Evolutionary conservation across 2,329 filamentous ascomycete species (phyloP).

Genomic region (Colletotrichum tamarilloi): DNA sequence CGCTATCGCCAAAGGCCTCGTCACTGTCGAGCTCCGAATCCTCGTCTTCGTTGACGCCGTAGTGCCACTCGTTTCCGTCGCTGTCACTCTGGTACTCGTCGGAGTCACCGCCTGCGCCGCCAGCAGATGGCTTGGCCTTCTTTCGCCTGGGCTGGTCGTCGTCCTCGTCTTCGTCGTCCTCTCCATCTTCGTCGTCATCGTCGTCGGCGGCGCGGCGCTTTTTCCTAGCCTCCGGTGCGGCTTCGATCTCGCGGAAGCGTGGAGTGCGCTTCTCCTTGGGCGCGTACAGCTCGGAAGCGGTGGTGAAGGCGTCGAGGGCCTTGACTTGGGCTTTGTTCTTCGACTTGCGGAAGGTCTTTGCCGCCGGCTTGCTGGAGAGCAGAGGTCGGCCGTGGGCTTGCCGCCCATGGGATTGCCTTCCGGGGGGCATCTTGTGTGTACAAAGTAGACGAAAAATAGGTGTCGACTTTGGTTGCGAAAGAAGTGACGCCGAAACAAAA

Average conservation of each 20-base stretch:
- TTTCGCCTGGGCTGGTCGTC: conserved; percentile 62
- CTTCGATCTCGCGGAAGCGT: conserved; percentile 63
- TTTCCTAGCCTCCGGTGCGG: conserved; percentile 42
- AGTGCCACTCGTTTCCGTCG: conserved; percentile 85
- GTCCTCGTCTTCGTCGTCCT: conserved; percentile 59
- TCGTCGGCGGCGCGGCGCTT: conserved; percentile 36
- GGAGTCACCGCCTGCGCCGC: conserved; percentile 63
- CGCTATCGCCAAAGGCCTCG: conserved; percentile 89
- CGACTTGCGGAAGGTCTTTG: conserved; percentile 54
- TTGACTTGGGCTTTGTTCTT: conserved; percentile 60
- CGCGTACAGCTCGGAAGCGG: conserved; percentile 65
- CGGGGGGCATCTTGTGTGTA: conserved; percentile 54
- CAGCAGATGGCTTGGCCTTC: conserved; percentile 54
- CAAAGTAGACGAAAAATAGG: neutral
- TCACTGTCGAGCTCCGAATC: conserved; percentile 75
- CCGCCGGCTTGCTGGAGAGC: conserved; percentile 49
- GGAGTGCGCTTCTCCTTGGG: conserved; percentile 59
- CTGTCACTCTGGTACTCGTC: conserved; percentile 84
- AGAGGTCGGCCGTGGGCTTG: conserved; percentile 68
- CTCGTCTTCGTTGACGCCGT: conserved; percentile 73
- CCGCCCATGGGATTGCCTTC: conserved; percentile 51
- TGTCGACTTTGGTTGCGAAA: neutral
- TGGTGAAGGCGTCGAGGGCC: conserved; percentile 67
- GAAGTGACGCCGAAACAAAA: neutral
- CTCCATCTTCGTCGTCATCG: conserved; percentile 46